Percentiles rank a stretch among this genome's conserved stretches.
Conservation (phyloP, 495 filamentous ascomycete genomes). For the Daldinia grandis region DNA sequence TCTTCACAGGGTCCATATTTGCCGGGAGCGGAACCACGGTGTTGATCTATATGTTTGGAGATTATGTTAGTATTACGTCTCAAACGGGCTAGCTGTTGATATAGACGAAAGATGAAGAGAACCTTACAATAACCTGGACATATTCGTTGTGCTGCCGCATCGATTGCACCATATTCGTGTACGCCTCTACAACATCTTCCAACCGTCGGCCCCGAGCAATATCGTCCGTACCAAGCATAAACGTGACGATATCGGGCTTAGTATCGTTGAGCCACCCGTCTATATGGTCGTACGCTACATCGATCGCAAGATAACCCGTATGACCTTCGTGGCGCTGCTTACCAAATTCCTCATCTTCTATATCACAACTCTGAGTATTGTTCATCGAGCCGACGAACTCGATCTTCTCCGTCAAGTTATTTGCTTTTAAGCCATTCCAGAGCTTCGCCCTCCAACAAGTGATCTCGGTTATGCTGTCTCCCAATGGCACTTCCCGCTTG, state of each 20-base stretch:
- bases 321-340: slow-evolving; percentile 56
- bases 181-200: slow-evolving; percentile 50
- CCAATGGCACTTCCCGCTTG: slow-evolving; percentile 48
- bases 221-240: slow-evolving; percentile 58
- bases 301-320: slow-evolving; percentile 53
- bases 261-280: slow-evolving; percentile 49
- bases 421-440: slow-evolving; percentile 48
- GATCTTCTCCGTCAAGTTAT: slow-evolving; percentile 41
- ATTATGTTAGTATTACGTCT: neutral
- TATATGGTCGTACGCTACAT: slow-evolving; percentile 56
- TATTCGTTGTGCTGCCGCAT: slow-evolving; percentile 49
- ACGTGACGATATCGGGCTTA: slow-evolving; percentile 53
- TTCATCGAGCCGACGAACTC: slow-evolving; percentile 55
- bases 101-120: neutral
- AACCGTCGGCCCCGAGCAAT: slow-evolving; percentile 40
- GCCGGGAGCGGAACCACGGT: slow-evolving; percentile 46
- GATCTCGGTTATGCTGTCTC: slow-evolving; percentile 55
- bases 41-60: slow-evolving; percentile 39
- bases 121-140: slow-evolving; percentile 51
- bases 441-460: slow-evolving; percentile 54
- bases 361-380: slow-evolving; percentile 49
- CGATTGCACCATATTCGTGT: slow-evolving; percentile 49
- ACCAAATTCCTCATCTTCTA: slow-evolving; percentile 42
- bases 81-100: neutral
- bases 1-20: slow-evolving; percentile 38